Evolutionary conservation across 805 yeast species (phyloP).

Genomic region (Blastobotrys muscicola): DNA sequence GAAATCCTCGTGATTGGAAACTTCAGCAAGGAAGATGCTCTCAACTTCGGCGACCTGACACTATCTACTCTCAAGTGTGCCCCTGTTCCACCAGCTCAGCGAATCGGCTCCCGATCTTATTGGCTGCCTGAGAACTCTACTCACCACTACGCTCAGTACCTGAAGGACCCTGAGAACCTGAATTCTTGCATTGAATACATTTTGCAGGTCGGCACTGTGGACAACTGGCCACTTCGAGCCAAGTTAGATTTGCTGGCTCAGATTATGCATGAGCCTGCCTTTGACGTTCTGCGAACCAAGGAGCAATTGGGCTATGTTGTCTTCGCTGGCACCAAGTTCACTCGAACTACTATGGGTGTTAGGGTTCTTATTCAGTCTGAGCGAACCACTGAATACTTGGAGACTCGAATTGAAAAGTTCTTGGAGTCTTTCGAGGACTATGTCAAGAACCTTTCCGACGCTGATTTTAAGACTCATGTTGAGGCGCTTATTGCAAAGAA

Average conservation of each 20-base stretch:
- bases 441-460: slow-evolving; percentile 44
- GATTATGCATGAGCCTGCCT: slow-evolving; percentile 77
- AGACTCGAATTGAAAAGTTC: slow-evolving; percentile 65
- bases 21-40: slow-evolving; percentile 44
- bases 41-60: slow-evolving; percentile 38
- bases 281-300: slow-evolving; percentile 80
- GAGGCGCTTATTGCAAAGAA: slow-evolving; percentile 58
- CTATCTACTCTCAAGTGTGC: slow-evolving; percentile 31
- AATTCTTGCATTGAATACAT: slow-evolving; percentile 80
- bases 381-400: slow-evolving; percentile 61
- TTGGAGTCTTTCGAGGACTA: slow-evolving; percentile 38
- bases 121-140: slow-evolving; percentile 22
- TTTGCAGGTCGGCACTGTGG: slow-evolving; percentile 51
- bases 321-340: slow-evolving; percentile 59
- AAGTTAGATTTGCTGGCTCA: slow-evolving; percentile 60
- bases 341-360: slow-evolving; percentile 65
- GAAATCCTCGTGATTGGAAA: slow-evolving; percentile 80
- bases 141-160: slow-evolving; percentile 13
- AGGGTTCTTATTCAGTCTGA: slow-evolving; percentile 80
- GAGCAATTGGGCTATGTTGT: slow-evolving; percentile 96
- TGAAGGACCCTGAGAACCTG: slow-evolving; percentile 60
- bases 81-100: slow-evolving; percentile 36
- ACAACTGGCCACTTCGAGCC: slow-evolving; percentile 38
- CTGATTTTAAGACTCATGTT: slow-evolving; percentile 60
- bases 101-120: slow-evolving; percentile 35